A percentile compares a stretch with the other conserved stretches of the same genome.
Evolutionary conservation across 768 basidiomycete genomes (phyloP).

Genomic region (Jaapia argillacea): DNA sequence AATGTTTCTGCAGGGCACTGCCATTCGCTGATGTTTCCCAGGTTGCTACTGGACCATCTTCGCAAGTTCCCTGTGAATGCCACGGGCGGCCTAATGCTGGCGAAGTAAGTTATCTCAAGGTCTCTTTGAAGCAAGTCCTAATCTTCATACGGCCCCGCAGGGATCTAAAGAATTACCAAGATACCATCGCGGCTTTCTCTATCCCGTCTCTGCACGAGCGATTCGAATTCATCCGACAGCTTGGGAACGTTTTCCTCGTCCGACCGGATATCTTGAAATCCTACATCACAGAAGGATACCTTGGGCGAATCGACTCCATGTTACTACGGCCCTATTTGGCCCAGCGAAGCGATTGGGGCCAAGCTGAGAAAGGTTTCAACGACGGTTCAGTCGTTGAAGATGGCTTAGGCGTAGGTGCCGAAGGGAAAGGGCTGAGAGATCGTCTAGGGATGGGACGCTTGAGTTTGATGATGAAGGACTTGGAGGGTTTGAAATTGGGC

Average conservation of each 20-base stretch:
- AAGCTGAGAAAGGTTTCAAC: constrained; percentile 76
- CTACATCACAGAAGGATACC: constrained; percentile 90
- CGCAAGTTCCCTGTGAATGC: constrained; percentile 96
- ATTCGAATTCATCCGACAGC: constrained; percentile 95
- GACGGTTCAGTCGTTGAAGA: constrained; percentile 40
- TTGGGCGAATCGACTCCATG: constrained; percentile 81
- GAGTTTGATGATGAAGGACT: constrained; percentile 82
- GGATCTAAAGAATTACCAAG: constrained; percentile 95
- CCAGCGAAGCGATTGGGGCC: constrained; percentile 84
- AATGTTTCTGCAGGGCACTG: too few species aligned
- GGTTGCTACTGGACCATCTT: constrained; percentile 87
- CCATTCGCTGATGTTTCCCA: constrained; percentile 18
- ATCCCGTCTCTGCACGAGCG: constrained; percentile 84
- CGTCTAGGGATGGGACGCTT: constrained; percentile 56
- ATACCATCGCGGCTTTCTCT: constrained; percentile 71
- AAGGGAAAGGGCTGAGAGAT: constrained; percentile 48
- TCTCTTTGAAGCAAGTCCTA: background rate
- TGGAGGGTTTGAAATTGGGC: constrained; percentile 54
- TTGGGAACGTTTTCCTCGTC: constrained; percentile 95
- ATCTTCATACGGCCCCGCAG: constrained; percentile 27
- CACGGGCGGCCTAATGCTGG: constrained; percentile 94
- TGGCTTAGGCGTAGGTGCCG: constrained; percentile 26
- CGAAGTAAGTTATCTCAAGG: constrained; percentile 55
- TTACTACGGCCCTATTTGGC: constrained; percentile 87
- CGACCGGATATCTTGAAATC: constrained; percentile 91